Conservation (phyloP, 176 grass and related monocot species). For the Phyllostachys edulis region DNA sequence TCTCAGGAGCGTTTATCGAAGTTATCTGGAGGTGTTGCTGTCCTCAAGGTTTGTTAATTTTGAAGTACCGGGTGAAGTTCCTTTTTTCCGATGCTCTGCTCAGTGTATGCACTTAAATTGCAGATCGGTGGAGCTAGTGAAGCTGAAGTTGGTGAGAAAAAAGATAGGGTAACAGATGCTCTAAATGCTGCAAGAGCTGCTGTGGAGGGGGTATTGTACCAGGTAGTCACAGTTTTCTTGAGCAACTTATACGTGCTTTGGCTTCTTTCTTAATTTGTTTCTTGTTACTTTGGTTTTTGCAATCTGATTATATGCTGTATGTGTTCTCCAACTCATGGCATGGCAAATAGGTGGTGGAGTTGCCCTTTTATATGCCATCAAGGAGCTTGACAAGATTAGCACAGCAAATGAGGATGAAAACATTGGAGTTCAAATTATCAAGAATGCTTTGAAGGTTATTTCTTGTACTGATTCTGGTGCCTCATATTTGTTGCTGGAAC, state of each 20-base stretch:
- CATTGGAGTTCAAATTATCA: constrained; percentile 85
- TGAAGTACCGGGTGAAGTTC: background rate
- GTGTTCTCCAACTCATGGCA: constrained; percentile 21
- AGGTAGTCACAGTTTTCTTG: constrained; percentile 44
- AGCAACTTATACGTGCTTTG: background rate
- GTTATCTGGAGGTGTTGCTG: constrained; percentile 88
- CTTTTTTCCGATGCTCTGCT: background rate
- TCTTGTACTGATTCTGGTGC: constrained; percentile 10
- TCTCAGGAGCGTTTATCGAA: constrained; percentile 86
- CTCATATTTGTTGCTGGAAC: constrained; percentile 14
- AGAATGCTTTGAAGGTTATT: constrained; percentile 88
- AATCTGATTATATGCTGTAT: constrained; percentile 7
- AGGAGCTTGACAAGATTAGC: constrained; percentile 72
- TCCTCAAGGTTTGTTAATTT: constrained; percentile 76
- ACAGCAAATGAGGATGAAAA: constrained; percentile 78
- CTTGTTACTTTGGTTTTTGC: background rate
- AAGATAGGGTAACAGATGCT: constrained; percentile 95
- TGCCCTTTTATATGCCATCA: constrained; percentile 78
- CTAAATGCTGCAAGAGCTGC: constrained; percentile 84
- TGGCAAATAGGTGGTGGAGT: constrained; percentile 73
- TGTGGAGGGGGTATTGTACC: constrained; percentile 86
- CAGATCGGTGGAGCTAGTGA: constrained; percentile 93
- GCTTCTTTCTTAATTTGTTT: background rate
- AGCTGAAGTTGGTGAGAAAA: constrained; percentile 92
- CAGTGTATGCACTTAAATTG: constrained; percentile 26